A percentile compares a stretch with the other conserved stretches of the same genome.
phyloP scores from a whole-genome alignment of 2,329 filamentous ascomycete species.

The Zymoseptoria ardabiliae region DNA sequence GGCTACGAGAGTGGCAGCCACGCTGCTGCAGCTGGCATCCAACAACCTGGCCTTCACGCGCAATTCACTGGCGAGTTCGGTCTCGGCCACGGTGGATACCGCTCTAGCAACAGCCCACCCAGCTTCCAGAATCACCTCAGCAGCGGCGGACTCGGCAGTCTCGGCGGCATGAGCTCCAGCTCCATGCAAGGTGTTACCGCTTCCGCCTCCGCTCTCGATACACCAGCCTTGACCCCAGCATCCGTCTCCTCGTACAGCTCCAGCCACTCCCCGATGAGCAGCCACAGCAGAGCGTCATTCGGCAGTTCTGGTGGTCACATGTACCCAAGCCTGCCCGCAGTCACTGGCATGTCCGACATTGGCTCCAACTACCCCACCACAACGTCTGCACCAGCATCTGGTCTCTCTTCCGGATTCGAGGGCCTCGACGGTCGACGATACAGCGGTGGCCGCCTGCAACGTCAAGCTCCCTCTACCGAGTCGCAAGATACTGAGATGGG shows the following conservation, averaged over 20 bases:
- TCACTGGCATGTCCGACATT: constrained; percentile 57
- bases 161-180: constrained; percentile 33
- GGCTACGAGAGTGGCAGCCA: constrained; percentile 73
- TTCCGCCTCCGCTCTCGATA: constrained; percentile 49
- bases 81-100: constrained; percentile 47
- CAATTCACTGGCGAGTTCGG: constrained; percentile 35
- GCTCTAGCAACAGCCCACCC: constrained; percentile 52
- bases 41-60: constrained; percentile 65
- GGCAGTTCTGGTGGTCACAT: constrained; percentile 50
- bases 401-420: constrained; percentile 59
- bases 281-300: constrained; percentile 52
- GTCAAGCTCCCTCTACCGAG: constrained; percentile 40
- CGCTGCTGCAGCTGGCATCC: constrained; percentile 69
- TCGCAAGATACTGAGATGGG: constrained; percentile 34
- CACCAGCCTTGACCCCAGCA: constrained; percentile 68
- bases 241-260: constrained; percentile 67
- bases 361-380: constrained; percentile 54
- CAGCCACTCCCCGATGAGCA: constrained; percentile 69
- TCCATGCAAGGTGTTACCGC: constrained; percentile 31
- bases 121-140: constrained; percentile 23
- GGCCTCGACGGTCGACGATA: constrained; percentile 54
- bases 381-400: constrained; percentile 59
- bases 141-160: constrained; percentile 27
- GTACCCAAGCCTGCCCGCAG: constrained; percentile 69
- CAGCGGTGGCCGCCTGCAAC: constrained; percentile 53